Base-by-base conservation (phyloP, 2,329 filamentous ascomycete genomes). In the Stagonosporopsis vannaccii region DNA sequence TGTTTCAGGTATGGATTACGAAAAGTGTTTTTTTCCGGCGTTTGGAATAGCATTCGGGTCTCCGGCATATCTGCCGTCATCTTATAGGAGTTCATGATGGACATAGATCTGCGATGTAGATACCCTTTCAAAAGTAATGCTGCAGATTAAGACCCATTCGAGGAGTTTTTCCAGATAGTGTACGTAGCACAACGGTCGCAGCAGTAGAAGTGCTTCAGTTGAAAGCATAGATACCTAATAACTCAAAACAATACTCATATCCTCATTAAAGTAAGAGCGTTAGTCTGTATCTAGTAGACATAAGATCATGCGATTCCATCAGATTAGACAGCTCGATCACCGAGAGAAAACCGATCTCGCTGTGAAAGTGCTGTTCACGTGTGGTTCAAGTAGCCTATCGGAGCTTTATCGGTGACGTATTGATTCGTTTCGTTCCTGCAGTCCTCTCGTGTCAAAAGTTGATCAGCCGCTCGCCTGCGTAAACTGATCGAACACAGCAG, bases 1-100 rank as follows among this genome's bases (percentile, higher is more conserved):
- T 53, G 55, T 35, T 49, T 56, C 22, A 44, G 51, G 46, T 28
- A 67, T 63, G 53, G 59, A 28, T 60, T 63, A 53, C 19, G 60
- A 68, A 68, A 67, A 63, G 60, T 66, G 53, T 30, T 60, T 39
- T 63, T 35, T 13, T 20, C 3, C 17, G 50, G 53, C 48, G 51
- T 60, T 51, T n/a, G 32, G 23, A 37, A 20, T 9, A 30, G 26
- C 36, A 37, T 28, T 39, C 32, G 13, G 17, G 8, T 23, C 17
- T 11, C 26, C 9, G 23, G 28, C 17, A 36, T 30, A 44, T 40
- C 52, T 51, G 47, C 46, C 50, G 37, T 53, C 35, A 39, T 47
- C 41, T 33, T 25, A 45, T 28, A 20, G 56, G 59, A 54, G 57
- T 62, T 57, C 40, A 54, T 51, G 22, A 52, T 32, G 39, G 37